Base-by-base conservation (phyloP, 2,329 filamentous ascomycete species). In the Penicillium sp. region DNA sequence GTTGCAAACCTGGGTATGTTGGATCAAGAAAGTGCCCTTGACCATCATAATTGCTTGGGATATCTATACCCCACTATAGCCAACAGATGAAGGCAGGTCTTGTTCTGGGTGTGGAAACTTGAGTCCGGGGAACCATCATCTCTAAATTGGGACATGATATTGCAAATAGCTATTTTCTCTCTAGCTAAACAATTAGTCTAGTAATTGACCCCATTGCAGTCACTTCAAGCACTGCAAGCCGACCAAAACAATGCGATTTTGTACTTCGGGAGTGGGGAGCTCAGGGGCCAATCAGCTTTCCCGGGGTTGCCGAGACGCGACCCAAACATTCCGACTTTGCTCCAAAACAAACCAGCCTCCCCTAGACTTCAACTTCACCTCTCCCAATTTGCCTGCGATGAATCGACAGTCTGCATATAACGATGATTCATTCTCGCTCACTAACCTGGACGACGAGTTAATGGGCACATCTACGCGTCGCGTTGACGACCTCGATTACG, bases 401-500 rank as follows among this genome's bases (percentile, higher is more conserved):
- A 44, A 47, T 22, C 36, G 27, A 18, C 22, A 52, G 45, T 39
- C 40, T 27, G 52, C 21, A 2, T 34, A 47, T 21, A 8, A 54
- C 0, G 47, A 50, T 21, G 47, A 54, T 42, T 54, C 52, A 29
- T 51, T 54, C 31, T 50, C 45, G 10, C 48, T 58, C n/a, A 67
- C 70, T 9, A 66, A 69, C 52, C 71, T 73, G 50, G 68, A 73
- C 41, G 69, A 67, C 4, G 70, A 73, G 43, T 56, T 69, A 61
- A 50, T 64, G 63, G 48, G 68, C 63, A 62, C 50, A 54, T 46
- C 59, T 59, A 45, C 64, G 63, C 51, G 51, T 45, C 51, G 51
- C 40, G 51, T 54, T 32, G 65, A 70, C 41, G 66, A 75, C 29
- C 71, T 70, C 7, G 73, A 79, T 31, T 76, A 73, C 54, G 71